Percentiles rank a stretch among this genome's conserved stretches.
Conservation (phyloP, 1,284 basidiomycete genomes). For the Marasmius tenuissimus region DNA sequence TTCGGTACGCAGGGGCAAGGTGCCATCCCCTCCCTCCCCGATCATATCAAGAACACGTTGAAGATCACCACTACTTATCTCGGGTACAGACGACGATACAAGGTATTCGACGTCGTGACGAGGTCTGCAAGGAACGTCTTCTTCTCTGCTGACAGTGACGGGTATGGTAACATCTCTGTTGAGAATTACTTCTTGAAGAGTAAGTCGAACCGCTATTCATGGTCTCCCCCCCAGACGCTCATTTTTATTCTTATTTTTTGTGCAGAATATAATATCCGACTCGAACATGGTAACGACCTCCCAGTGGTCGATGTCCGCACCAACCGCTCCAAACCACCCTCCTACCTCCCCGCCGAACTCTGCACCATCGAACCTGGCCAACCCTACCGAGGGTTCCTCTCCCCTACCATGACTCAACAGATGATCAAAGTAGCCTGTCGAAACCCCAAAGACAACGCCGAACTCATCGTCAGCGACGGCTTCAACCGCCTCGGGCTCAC, state of each 20-base stretch:
- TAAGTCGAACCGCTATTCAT: neutral
- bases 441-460: slow-evolving; percentile 55
- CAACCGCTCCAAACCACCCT: slow-evolving; percentile 31
- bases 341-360: slow-evolving; percentile 64
- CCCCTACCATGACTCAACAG: slow-evolving; percentile 48
- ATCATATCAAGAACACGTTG: neutral
- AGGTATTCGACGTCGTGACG: neutral
- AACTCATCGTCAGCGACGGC: slow-evolving; percentile 54
- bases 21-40: neutral
- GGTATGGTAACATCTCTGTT: neutral
- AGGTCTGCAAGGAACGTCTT: neutral
- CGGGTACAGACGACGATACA: neutral
- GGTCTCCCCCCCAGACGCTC: neutral
- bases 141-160: neutral
- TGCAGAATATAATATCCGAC: slow-evolving; percentile 55
- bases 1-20: neutral
- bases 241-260: neutral
- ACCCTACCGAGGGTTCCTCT: slow-evolving; percentile 52
- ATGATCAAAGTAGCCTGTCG: slow-evolving; percentile 69
- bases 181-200: neutral
- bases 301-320: slow-evolving; percentile 60
- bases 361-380: slow-evolving; percentile 62
- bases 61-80: neutral
- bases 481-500: slow-evolving; percentile 57
- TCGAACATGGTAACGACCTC: slow-evolving; percentile 48